Conservation (phyloP, 2,329 filamentous ascomycete genomes). For the Calonectria honghensis region DNA sequence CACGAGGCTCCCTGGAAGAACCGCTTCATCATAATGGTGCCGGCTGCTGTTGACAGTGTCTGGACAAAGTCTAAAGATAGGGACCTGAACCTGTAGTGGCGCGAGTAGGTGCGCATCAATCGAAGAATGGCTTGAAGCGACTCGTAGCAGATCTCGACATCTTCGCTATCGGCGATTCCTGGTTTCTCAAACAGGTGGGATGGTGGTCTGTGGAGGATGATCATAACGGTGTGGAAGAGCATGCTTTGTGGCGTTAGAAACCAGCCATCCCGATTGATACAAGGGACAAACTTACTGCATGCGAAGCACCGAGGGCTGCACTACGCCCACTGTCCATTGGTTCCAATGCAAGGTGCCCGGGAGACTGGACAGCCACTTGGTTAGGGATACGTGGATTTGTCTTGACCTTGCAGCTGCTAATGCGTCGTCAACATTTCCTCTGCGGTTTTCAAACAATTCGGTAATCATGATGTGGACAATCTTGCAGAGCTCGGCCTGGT, state of each 20-base stretch:
- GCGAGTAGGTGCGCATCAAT: slow-evolving; percentile 65
- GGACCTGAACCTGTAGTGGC: slow-evolving; percentile 65
- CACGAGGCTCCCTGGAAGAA: slow-evolving; percentile 63
- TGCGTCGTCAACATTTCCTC: slow-evolving; percentile 62
- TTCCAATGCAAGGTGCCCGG: slow-evolving; percentile 70
- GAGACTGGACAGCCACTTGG: slow-evolving; percentile 67
- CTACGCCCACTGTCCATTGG: slow-evolving; percentile 68
- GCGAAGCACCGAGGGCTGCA: slow-evolving; percentile 68
- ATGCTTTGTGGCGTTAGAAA: slow-evolving; percentile 58
- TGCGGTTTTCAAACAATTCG: slow-evolving; percentile 70
- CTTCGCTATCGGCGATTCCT: slow-evolving; percentile 63
- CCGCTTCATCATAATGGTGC: slow-evolving; percentile 67
- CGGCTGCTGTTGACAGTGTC: slow-evolving; percentile 68
- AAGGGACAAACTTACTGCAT: slow-evolving; percentile 62
- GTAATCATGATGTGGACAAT: slow-evolving; percentile 70
- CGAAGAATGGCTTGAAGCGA: slow-evolving; percentile 67
- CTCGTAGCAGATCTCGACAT: slow-evolving; percentile 70
- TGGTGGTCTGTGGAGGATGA: slow-evolving; percentile 70
- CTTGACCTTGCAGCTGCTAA: slow-evolving; percentile 65
- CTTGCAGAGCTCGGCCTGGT: slow-evolving; percentile 69
- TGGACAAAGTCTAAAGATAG: slow-evolving; percentile 70
- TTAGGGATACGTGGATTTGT: slow-evolving; percentile 67
- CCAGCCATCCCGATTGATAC: not conserved
- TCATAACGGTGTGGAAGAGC: slow-evolving; percentile 71
- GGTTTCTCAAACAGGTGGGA: slow-evolving; percentile 64